Evolutionary conservation across 2,329 filamentous ascomycete species (phyloP).

Genomic region (Cadophora sp.): DNA sequence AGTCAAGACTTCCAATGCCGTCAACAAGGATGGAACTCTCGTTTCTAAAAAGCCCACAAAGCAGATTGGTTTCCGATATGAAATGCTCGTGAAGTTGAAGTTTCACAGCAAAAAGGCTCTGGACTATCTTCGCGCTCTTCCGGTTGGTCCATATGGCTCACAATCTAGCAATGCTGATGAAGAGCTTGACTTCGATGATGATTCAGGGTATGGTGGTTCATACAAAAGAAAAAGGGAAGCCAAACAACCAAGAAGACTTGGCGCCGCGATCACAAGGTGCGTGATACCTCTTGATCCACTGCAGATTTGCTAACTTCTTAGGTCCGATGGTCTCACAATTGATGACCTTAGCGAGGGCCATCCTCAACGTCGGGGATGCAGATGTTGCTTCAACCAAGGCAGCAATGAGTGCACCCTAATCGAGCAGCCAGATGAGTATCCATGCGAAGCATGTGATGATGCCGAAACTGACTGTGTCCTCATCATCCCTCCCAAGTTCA

Average conservation of each 20-base stretch:
- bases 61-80: conserved; percentile 23
- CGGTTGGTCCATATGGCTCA: conserved; percentile 3
- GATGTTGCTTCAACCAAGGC: conserved; percentile 35
- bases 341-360: conserved; percentile 31
- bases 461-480: conserved; percentile 34
- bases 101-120: conserved; percentile 23
- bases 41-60: conserved; percentile 13
- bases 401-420: conserved; percentile 39
- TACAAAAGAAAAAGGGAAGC: conserved; percentile 16
- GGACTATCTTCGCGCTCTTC: conserved; percentile 32
- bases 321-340: conserved; percentile 36
- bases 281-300: background rate
- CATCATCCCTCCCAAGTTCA: conserved; percentile 33
- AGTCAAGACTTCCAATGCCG: conserved; percentile 6
- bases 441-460: conserved; percentile 39
- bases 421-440: conserved; percentile 31
- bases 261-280: conserved; percentile 1
- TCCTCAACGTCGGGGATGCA: conserved; percentile 40
- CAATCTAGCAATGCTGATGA: conserved; percentile 7
- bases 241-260: conserved; percentile 12
- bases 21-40: conserved; percentile 13
- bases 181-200: background rate
- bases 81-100: conserved; percentile 28
- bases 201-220: conserved; percentile 6
- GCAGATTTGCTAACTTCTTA: conserved; percentile 22